A percentile compares a stretch with the other conserved stretches of the same genome.
Conservation (phyloP, 495 filamentous ascomycete species). For the Penicillium salamii region DNA sequence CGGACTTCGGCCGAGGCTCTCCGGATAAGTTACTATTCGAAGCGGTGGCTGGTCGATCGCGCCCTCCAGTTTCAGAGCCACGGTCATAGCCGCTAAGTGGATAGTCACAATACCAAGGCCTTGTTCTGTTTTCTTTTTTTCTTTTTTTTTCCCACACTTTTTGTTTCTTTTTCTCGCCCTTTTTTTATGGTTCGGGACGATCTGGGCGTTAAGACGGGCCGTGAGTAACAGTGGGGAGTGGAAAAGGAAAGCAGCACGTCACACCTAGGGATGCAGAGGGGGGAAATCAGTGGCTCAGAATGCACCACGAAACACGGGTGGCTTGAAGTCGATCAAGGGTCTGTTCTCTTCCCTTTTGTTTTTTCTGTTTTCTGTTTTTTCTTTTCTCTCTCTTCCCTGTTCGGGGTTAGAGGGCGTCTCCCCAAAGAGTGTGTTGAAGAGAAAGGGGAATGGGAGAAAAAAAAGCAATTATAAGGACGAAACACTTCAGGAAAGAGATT, state of each 20-base stretch:
- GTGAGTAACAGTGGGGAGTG: conserved; percentile 22
- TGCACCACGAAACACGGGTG: conserved; percentile 40
- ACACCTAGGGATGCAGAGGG: conserved; percentile 28
- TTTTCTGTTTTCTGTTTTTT: background rate
- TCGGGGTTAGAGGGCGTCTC: conserved; percentile 7
- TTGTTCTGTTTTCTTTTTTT: background rate
- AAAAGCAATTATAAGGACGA: background rate
- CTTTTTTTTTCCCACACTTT: background rate
- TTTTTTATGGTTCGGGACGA: conserved; percentile 10
- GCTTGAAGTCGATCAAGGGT: conserved; percentile 31
- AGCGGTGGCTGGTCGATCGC: conserved; percentile 2
- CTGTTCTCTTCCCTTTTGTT: conserved; percentile 21
- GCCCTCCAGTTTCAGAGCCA: background rate
- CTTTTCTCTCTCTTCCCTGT: conserved; percentile 10
- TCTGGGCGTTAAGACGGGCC: conserved; percentile 17
- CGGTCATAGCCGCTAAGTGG: conserved; percentile 10
- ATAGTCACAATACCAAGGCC: conserved; percentile 2
- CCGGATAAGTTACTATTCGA: conserved; percentile 3
- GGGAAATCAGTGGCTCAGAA: conserved; percentile 35
- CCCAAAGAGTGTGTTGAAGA: conserved; percentile 2
- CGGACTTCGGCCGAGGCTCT: conserved; percentile 1
- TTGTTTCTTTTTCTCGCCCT: background rate
- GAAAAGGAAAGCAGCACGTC: conserved; percentile 21
- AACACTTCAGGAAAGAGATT: background rate
- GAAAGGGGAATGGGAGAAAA: background rate